phyloP scores from a whole-genome alignment of 1,284 basidiomycete genomes.

The Puccinia horiana region DNA sequence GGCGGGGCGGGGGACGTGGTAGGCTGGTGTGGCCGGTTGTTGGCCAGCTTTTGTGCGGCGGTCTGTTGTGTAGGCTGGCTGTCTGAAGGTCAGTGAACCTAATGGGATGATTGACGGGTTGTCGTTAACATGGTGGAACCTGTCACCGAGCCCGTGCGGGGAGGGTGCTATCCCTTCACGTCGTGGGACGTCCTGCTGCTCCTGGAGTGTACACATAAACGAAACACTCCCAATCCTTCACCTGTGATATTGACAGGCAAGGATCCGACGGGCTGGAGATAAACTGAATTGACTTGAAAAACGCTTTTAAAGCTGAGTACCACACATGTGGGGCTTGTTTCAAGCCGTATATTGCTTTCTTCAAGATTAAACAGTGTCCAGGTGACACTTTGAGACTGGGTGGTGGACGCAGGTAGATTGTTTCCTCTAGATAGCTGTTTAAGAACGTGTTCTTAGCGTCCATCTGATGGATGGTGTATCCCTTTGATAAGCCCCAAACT shows the following conservation, averaged over 20 bases:
- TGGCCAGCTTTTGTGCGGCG: no score
- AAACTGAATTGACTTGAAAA: not conserved
- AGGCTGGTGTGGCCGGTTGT: no score
- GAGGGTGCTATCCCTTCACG: no score
- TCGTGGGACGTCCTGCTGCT: no score
- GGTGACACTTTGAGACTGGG: not conserved
- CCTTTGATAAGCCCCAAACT: not conserved
- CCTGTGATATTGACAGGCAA: not conserved
- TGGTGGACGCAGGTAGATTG: not conserved
- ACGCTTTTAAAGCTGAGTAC: not conserved
- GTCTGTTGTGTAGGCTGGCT: no score
- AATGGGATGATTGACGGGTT: no score
- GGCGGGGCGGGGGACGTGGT: no score
- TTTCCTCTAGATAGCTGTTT: slow-evolving; percentile 4
- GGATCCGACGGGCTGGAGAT: not conserved
- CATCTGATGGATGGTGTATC: slow-evolving; percentile 2
- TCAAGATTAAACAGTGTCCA: not conserved
- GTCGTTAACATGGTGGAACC: no score
- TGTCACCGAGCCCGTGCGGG: no score
- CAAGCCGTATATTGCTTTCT: not conserved
- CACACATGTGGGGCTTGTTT: slow-evolving; percentile 14
- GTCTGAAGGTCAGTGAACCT: no score
- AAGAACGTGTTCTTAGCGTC: not conserved
- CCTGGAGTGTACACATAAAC: no score
- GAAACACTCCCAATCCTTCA: not conserved